These are phyloP conservation scores for Xylaria scruposa DNA, from an alignment of 495 filamentous ascomycete species.

Conservation along the genomic window DNA sequence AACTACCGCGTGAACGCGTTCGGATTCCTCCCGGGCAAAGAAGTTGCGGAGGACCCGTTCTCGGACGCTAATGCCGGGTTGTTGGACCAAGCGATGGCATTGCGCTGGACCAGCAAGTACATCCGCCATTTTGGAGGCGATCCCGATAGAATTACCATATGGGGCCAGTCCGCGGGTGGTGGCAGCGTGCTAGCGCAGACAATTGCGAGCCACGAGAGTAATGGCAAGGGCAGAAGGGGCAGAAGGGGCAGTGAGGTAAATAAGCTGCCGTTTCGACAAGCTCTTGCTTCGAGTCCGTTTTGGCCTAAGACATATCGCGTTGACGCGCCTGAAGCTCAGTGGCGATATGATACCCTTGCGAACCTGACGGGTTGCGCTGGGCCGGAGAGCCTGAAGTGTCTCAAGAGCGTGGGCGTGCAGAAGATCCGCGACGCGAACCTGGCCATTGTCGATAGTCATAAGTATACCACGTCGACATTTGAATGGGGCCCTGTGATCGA, in stretches of 20 bases:
- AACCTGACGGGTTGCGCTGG: conserved; percentile 55
- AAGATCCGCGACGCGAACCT: conserved; percentile 55
- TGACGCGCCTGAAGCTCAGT: conserved; percentile 56
- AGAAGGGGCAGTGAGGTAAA: neutral
- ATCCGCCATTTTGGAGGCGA: conserved; percentile 59
- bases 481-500: conserved; percentile 68
- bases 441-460: conserved; percentile 52
- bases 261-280: conserved; percentile 52
- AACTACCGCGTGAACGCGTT: conserved; percentile 67
- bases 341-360: conserved; percentile 53
- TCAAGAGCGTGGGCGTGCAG: conserved; percentile 59
- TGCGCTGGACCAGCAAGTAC: conserved; percentile 61
- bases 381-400: conserved; percentile 52
- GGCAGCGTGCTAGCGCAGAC: conserved; percentile 57
- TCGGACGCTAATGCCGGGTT: conserved; percentile 60
- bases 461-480: conserved; percentile 59
- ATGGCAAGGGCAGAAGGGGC: conserved; percentile 29
- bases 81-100: conserved; percentile 55
- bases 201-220: conserved; percentile 32
- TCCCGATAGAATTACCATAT: conserved; percentile 42
- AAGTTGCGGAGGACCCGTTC: conserved; percentile 52
- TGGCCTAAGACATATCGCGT: conserved; percentile 66
- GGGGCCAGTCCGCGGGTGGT: conserved; percentile 57
- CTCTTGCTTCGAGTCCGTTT: conserved; percentile 66
- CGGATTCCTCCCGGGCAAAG: conserved; percentile 61